Base-by-base conservation (phyloP, 768 basidiomycete genomes). In the Fomitopsis pulvina region DNA sequence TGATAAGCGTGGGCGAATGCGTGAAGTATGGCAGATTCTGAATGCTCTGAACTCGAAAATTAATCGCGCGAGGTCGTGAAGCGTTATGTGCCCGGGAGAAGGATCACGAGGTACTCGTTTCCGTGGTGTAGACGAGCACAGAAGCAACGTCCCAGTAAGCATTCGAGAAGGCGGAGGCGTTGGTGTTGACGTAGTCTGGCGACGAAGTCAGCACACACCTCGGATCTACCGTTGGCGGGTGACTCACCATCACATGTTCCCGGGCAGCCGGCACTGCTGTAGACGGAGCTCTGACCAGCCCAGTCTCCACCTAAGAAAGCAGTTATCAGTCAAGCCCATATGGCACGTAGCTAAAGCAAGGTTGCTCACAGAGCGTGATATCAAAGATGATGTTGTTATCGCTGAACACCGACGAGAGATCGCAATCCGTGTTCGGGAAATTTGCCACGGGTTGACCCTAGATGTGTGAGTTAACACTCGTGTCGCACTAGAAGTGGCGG, bases 61-160 rank as follows among this genome's bases (percentile, higher is more conserved):
- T 25, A 14, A 43, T 44, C 43, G 27, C 29, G 27, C 26, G 27
- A 18, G 43, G 43, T 44, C 43, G 26, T 44, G 16, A 27, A 18
- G 34, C 34, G 14, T 12, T 37, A 18, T 5, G 14, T 7, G 29
- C 29, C 29, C 29, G 14, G 29, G 8, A 37, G n/a, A n/a, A 51
- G 26, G 16, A 41, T 41, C 9, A 50, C 22, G 25, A 38, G 21
- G 8, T n/a, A n/a, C n/a, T 22, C 21, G 32, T 54, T 38, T 27
- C 18, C 27, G 27, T 50, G 24, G 60, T 66, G 63, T 79, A 81
- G 26, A 80, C 66, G 51, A 74, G 76, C 47, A 88, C 64, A 44
- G 75, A 77, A 41, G 75, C 72, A 62, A 91, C 75, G 39, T 86
- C 78, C 67, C 86, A 90, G 70, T 80, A 88, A 0, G 88, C 85